Percentiles rank a stretch among this genome's conserved stretches.
Conservation (phyloP, 495 filamentous ascomycete species). For the Lasiosphaeria hispida region DNA sequence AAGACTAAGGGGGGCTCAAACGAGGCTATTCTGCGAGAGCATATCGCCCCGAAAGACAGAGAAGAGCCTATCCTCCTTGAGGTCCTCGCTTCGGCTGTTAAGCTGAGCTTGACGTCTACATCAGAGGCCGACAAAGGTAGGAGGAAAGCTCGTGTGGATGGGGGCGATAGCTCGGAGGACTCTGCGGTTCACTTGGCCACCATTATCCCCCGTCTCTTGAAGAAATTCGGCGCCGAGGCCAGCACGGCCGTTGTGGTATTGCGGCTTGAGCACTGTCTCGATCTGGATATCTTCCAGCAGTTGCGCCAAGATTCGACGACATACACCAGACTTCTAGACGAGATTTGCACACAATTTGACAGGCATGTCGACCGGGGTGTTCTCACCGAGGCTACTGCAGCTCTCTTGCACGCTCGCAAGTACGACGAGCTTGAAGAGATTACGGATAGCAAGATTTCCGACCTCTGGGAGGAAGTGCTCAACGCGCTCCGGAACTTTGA, state of each 20-base stretch:
- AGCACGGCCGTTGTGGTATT: conserved; percentile 81
- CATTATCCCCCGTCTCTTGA: conserved; percentile 79
- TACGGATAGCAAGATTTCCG: conserved; percentile 72
- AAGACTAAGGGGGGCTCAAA: conserved; percentile 42
- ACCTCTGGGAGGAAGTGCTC: conserved; percentile 81
- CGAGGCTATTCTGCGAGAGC: conserved; percentile 56
- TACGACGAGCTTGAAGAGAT: conserved; percentile 86
- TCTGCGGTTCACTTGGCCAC: conserved; percentile 70
- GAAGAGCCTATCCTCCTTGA: conserved; percentile 87
- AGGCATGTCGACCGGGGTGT: conserved; percentile 83
- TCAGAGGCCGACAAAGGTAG: conserved; percentile 62
- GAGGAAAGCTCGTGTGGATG: conserved; percentile 58
- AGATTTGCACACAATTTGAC: conserved; percentile 90
- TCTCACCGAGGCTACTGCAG: conserved; percentile 76
- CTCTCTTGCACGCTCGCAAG: conserved; percentile 78
- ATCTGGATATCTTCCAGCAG: conserved; percentile 85
- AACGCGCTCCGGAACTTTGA: conserved; percentile 65
- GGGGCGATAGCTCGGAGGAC: conserved; percentile 65
- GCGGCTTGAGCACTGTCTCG: conserved; percentile 80
- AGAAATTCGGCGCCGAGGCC: conserved; percentile 88
- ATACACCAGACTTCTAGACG: conserved; percentile 79
- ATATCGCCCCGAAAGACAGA: conserved; percentile 68
- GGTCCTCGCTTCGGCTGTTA: conserved; percentile 76
- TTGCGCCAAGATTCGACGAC: conserved; percentile 80
- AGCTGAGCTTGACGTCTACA: conserved; percentile 58